Conservation (phyloP, 768 basidiomycete genomes). For the Pulveroboletus sp. region DNA sequence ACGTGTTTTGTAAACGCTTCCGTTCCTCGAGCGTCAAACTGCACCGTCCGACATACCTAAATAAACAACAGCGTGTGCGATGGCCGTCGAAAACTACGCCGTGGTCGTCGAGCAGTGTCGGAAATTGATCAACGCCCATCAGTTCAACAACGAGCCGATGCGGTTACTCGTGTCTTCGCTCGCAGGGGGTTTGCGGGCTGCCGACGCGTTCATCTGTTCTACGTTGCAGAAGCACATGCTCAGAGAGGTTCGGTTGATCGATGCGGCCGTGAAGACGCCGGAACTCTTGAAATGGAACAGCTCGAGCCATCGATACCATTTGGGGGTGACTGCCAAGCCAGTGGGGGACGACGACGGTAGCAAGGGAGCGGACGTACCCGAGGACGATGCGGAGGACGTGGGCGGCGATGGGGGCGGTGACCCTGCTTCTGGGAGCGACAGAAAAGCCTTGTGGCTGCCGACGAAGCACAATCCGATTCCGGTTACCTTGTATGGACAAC, state of each 20-base stretch:
- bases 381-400: constrained; percentile 32
- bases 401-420: constrained; percentile 13
- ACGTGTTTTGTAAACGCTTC: neutral
- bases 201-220: constrained; percentile 71
- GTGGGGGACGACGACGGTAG: constrained; percentile 15
- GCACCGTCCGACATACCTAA: neutral
- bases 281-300: constrained; percentile 60
- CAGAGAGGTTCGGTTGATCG: constrained; percentile 70
- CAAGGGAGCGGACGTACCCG: constrained; percentile 19
- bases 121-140: constrained; percentile 66
- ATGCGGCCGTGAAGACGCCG: constrained; percentile 58
- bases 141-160: constrained; percentile 84
- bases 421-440: constrained; percentile 24
- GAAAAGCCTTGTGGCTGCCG: neutral
- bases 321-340: constrained; percentile 26
- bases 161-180: constrained; percentile 75
- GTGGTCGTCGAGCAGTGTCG: constrained; percentile 73
- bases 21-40: neutral
- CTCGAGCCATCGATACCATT: constrained; percentile 51
- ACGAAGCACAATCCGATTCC: constrained; percentile 58
- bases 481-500: constrained; percentile 73
- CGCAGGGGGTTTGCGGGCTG: constrained; percentile 61
- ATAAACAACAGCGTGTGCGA: constrained; percentile 59
- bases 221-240: constrained; percentile 81
- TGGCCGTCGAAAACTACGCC: constrained; percentile 48